These are phyloP conservation scores for Fistulifera solaris DNA, from an alignment of 108 stramenopile species.

Conservation along the genomic window DNA sequence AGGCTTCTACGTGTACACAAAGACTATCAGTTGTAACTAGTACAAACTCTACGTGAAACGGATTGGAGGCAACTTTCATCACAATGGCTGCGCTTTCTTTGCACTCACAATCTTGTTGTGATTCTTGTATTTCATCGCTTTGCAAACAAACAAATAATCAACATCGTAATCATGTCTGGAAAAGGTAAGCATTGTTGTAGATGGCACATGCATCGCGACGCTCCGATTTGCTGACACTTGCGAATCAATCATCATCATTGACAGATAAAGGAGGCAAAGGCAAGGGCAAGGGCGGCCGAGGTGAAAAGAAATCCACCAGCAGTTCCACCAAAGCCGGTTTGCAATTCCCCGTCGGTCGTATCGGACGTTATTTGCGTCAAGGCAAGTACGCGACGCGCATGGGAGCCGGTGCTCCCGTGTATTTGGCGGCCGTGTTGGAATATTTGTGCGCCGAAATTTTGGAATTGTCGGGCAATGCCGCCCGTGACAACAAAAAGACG, in stretches of 20 bases:
- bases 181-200: slow-evolving; percentile 19
- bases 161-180: slow-evolving; percentile 24
- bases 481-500: slow-evolving; percentile 86
- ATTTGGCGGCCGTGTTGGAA: slow-evolving; percentile 88
- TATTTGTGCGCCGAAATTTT: slow-evolving; percentile 78
- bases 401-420: slow-evolving; percentile 92
- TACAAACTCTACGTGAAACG: no score
- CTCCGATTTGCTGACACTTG: background rate
- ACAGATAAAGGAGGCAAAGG: slow-evolving; percentile 15
- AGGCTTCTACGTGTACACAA: no score
- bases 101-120: background rate
- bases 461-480: slow-evolving; percentile 85
- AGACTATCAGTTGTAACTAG: no score
- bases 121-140: background rate
- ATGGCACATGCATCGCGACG: no score
- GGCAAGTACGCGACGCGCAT: slow-evolving; percentile 90
- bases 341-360: slow-evolving; percentile 95
- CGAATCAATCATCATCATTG: background rate
- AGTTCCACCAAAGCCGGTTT: slow-evolving; percentile 89
- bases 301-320: slow-evolving; percentile 71
- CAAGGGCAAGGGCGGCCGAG: slow-evolving; percentile 67
- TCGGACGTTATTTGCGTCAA: slow-evolving; percentile 91
- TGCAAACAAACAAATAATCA: slow-evolving; percentile 1
- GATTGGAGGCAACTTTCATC: background rate
- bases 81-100: slow-evolving; percentile 13